Evolutionary conservation across 2,329 filamentous ascomycete species (phyloP).

Genomic region (Tolypocladium album): DNA sequence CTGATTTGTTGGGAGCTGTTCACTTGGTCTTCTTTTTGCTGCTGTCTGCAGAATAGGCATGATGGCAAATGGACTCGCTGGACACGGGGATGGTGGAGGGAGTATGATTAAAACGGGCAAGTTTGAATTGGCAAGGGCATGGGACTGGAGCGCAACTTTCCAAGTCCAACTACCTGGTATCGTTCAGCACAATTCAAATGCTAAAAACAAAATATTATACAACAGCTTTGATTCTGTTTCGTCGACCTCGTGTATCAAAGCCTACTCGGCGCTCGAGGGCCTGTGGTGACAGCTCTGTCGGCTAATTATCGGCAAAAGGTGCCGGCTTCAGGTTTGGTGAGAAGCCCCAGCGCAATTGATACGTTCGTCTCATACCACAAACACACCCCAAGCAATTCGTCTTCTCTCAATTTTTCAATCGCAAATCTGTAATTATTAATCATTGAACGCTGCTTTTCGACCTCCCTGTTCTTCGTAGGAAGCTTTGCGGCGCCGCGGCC

Average conservation of each 20-base stretch:
- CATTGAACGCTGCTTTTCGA: no score
- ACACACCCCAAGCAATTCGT: background rate
- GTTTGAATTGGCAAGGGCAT: background rate
- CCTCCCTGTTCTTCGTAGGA: background rate
- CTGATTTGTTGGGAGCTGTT: background rate
- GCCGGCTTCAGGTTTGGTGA: background rate
- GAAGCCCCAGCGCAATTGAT: background rate
- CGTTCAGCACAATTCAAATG: background rate
- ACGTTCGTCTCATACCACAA: background rate
- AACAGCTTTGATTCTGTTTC: no score
- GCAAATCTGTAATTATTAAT: background rate
- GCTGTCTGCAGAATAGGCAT: background rate
- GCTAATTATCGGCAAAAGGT: conserved; percentile 2
- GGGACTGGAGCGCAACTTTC: background rate
- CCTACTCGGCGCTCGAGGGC: background rate
- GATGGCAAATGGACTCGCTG: background rate
- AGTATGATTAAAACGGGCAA: background rate
- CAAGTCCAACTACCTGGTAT: background rate
- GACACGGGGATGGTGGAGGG: background rate
- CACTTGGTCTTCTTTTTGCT: background rate
- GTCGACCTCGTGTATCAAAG: background rate
- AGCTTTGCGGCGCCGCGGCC: background rate
- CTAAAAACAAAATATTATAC: background rate
- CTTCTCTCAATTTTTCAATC: background rate
- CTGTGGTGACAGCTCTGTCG: background rate